phyloP scores from a whole-genome alignment of 169 alveolate genomes.

The Eimeria brunetti region DNA sequence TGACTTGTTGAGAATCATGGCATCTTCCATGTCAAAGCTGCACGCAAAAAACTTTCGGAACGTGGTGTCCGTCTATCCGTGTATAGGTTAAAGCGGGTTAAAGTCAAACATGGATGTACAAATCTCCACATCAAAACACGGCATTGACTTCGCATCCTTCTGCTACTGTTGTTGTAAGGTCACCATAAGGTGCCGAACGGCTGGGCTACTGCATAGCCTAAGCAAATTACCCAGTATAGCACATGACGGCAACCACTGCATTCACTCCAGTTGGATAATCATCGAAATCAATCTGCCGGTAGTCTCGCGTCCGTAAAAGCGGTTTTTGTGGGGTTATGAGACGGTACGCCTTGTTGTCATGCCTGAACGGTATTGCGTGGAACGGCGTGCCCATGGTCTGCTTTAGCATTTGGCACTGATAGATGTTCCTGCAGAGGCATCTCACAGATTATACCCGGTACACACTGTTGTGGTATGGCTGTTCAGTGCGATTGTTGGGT shows the following conservation, averaged over 20 bases:
- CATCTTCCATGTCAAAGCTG: constrained; percentile 99
- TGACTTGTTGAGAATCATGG: constrained; percentile 98
- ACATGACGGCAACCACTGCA: constrained; percentile 99
- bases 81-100: neutral
- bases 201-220: neutral
- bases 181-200: neutral
- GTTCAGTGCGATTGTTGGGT: neutral
- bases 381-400: constrained; percentile 99
- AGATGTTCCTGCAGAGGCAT: constrained; percentile 91
- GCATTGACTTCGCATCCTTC: neutral
- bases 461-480: neutral
- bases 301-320: constrained; percentile 96
- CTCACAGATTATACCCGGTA: neutral
- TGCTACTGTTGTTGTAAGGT: neutral
- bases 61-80: neutral
- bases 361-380: constrained; percentile 96
- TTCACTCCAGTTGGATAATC: constrained; percentile 99
- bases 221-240: constrained; percentile 92
- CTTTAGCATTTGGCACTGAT: constrained; percentile 99
- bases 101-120: neutral
- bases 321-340: constrained; percentile 98
- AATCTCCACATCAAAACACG: neutral
- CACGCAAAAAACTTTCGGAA: neutral
- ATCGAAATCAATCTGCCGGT: constrained; percentile 95
- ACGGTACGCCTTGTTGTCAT: constrained; percentile 95